Base-by-base conservation (phyloP, 2,329 filamentous ascomycete genomes). In the Torrubiellomyces zombiae region DNA sequence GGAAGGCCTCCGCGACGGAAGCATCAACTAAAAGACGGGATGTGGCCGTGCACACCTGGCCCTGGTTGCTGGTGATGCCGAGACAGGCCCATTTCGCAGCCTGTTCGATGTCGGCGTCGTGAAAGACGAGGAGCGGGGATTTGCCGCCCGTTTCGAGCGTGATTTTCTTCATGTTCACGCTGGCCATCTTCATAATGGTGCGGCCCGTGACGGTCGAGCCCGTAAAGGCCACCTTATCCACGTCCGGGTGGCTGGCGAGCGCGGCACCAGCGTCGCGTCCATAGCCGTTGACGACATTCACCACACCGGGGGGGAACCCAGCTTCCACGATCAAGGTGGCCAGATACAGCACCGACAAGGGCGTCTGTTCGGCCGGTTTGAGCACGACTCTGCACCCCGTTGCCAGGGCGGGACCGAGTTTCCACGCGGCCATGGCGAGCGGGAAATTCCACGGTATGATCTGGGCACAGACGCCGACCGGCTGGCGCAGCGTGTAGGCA, bases 361-460 rank as follows among this genome's bases (percentile, higher is more conserved):
- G 72, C 0, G 71, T 75, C 49, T 75, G 70, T 42, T 77, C 72
- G 7, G 72, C 68, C 6, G 70, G 61, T 52, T 77, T 77, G 18
- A 77, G 47, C 16, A 77, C 55, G 9, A 76, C 49, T 3, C 66
- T 65, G 44, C 75, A 75, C 29, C 71, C 72, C 27, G 65, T 63
- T 9, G 72, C 69, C 16, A 76, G 43, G 10, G 71, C 71, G 13
- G 79, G 79, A 11, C 75, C 79, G 3, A 86, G 60, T 41, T 85
- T 83, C 77, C 77, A 82, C 30, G 56, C 48, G 25, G 43, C 39
- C 44, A 48, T 46, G 25, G 38, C 39, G 7, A 53, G 35, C 2
- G 73, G 73, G 33, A 68, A 77, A 44, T 83, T 82, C 74, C 77
- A 38, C n/a, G 76, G 75, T 22, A 81, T 81, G 33, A 83, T 82